These are phyloP conservation scores for Scedosporium apiospermum DNA, from an alignment of 2,329 filamentous ascomycete genomes.

Conservation along the genomic window DNA sequence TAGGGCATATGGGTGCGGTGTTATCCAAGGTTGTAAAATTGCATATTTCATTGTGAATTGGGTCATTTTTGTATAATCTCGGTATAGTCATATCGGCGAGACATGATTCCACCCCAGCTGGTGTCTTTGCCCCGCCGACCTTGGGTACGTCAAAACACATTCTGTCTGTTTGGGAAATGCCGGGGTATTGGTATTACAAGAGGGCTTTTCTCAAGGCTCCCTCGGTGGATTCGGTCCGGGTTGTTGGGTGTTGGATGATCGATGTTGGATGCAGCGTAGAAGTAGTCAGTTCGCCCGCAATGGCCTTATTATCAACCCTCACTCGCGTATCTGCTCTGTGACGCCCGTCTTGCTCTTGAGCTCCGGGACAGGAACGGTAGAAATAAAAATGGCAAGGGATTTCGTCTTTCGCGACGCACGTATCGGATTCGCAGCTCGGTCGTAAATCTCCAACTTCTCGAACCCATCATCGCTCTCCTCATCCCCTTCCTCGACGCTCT, in stretches of 20 bases:
- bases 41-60: not conserved
- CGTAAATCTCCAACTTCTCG: slow-evolving; percentile 43
- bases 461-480: slow-evolving; percentile 12
- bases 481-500: not conserved
- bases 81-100: not conserved
- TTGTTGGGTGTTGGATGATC: no score
- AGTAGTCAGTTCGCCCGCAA: no score
- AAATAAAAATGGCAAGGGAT: slow-evolving; percentile 53
- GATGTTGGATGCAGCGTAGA: no score
- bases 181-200: no score
- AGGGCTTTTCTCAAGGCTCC: no score
- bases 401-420: slow-evolving; percentile 36
- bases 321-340: slow-evolving; percentile 35
- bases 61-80: not conserved
- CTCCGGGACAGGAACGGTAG: slow-evolving; percentile 41
- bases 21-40: not conserved
- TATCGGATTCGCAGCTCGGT: slow-evolving; percentile 39
- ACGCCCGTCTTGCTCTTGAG: slow-evolving; percentile 39
- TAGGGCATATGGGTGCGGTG: not conserved
- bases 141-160: no score
- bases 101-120: slow-evolving; percentile 14
- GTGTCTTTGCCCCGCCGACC: not conserved
- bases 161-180: no score
- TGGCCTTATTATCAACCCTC: not conserved
- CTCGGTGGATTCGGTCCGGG: no score